phyloP scores from a whole-genome alignment of 164 flowering plant genomes.

The Tetrastigma voinierianum region DNA sequence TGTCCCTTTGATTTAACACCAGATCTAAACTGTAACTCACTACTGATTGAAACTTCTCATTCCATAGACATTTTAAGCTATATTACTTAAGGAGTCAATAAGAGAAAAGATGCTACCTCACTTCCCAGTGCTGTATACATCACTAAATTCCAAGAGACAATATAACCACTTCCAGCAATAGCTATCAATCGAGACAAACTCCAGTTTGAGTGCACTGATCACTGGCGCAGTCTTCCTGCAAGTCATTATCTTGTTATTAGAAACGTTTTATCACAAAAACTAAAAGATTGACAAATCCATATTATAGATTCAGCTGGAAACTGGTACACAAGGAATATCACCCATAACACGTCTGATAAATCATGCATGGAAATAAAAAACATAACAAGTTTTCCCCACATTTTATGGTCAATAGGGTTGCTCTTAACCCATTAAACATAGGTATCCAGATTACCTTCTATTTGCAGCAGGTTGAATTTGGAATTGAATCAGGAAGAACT shows the following conservation, averaged over 20 bases:
- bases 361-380: too few relatives aligned
- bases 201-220: constrained; percentile 98
- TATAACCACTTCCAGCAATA: constrained; percentile 98
- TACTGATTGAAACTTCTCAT: too few relatives aligned
- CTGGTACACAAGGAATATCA: background rate
- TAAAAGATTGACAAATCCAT: background rate
- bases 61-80: too few relatives aligned
- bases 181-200: constrained; percentile 96
- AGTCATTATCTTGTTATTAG: constrained; percentile 13
- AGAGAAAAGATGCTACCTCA: constrained; percentile 53
- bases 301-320: background rate
- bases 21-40: too few relatives aligned
- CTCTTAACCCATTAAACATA: too few relatives aligned
- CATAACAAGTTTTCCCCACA: too few relatives aligned
- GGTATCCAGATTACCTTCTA: too few relatives aligned
- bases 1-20: too few relatives aligned
- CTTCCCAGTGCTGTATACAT: constrained; percentile 99
- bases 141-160: constrained; percentile 99
- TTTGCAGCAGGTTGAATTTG: constrained; percentile 20
- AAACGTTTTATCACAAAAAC: background rate
- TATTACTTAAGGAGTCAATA: background rate
- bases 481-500: too few relatives aligned
- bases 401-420: too few relatives aligned
- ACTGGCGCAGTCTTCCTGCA: constrained; percentile 98
- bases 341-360: background rate